Conservation (phyloP, 331 rosid species). For the Pyracantha coccinea region DNA sequence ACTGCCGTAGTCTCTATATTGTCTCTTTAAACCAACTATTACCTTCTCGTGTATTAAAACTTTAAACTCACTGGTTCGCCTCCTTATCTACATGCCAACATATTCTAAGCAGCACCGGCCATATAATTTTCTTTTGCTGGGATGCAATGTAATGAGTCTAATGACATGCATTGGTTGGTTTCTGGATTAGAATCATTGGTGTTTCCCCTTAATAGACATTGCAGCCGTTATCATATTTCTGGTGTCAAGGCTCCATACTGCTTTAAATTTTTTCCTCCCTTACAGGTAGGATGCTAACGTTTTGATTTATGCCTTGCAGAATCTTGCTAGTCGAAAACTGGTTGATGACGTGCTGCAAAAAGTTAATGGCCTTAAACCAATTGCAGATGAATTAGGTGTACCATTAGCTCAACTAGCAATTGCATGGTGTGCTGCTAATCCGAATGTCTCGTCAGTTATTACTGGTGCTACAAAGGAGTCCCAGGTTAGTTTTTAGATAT, state of each 20-base stretch:
- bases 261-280: background rate
- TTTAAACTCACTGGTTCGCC: background rate
- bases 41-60: background rate
- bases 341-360: conserved; percentile 78
- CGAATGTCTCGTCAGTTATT: conserved; percentile 88
- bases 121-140: background rate
- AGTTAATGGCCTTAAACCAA: conserved; percentile 87
- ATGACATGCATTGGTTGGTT: background rate
- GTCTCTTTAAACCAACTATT: background rate
- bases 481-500: conserved; percentile 57
- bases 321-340: conserved; percentile 76
- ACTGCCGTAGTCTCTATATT: background rate
- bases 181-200: background rate
- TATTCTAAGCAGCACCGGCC: background rate
- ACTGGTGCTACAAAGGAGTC: conserved; percentile 97
- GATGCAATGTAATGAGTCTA: background rate
- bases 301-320: conserved; percentile 37
- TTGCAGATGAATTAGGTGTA: conserved; percentile 91
- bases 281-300: background rate
- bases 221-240: background rate
- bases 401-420: conserved; percentile 85
- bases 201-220: background rate
- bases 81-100: background rate
- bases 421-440: conserved; percentile 98
- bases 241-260: background rate